Percentiles rank a stretch among this genome's conserved stretches.
These are phyloP conservation scores for Corniculantispora saksenae DNA, from an alignment of 2,329 filamentous ascomycete genomes.

Conservation along the genomic window DNA sequence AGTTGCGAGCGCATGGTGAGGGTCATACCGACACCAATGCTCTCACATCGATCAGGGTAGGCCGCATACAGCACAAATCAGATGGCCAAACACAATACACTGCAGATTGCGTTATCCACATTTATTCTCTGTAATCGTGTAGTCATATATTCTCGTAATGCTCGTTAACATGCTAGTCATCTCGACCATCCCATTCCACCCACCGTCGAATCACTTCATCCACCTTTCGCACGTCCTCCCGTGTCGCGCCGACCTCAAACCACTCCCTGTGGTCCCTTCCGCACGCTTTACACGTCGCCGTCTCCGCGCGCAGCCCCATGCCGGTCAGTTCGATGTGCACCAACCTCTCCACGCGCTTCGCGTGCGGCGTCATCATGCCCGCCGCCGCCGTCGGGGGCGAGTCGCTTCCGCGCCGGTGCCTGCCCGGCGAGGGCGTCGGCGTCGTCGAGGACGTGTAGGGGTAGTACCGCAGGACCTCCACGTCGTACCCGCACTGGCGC, in stretches of 20 bases:
- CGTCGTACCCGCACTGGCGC: constrained; percentile 84
- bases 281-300: constrained; percentile 69
- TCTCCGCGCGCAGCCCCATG: constrained; percentile 55
- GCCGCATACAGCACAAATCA: too few species aligned
- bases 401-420: constrained; percentile 18
- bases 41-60: too few species aligned
- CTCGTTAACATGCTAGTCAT: constrained; percentile 2
- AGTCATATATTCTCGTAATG: background rate
- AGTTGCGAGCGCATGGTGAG: too few species aligned
- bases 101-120: too few species aligned
- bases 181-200: constrained; percentile 70
- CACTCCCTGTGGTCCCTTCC: constrained; percentile 88
- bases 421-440: background rate
- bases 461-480: constrained; percentile 88
- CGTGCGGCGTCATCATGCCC: constrained; percentile 77
- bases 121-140: background rate
- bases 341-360: constrained; percentile 83
- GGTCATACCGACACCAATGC: too few species aligned
- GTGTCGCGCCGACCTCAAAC: constrained; percentile 83
- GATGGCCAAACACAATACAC: too few species aligned
- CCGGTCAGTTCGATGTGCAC: constrained; percentile 85
- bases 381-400: constrained; percentile 29
- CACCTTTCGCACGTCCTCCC: constrained; percentile 67
- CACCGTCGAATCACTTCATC: constrained; percentile 75
- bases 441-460: constrained; percentile 57